Conservation (phyloP, 2,329 filamentous ascomycete genomes). For the Helotiales sp. region DNA sequence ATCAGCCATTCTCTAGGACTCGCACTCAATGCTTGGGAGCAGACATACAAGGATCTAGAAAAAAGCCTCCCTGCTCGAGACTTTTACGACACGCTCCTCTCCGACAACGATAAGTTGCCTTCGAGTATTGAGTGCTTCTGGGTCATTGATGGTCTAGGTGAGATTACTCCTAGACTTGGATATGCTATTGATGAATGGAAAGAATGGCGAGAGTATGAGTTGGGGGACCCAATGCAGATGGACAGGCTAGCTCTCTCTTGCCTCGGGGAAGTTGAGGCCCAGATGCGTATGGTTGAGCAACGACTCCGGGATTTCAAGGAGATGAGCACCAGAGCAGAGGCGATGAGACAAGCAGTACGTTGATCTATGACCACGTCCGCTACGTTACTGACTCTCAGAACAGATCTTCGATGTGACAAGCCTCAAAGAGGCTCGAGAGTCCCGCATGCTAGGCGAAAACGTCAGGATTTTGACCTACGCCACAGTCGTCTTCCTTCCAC, state of each 20-base stretch:
- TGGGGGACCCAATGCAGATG: not conserved
- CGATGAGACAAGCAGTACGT: not conserved
- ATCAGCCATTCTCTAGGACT: not conserved
- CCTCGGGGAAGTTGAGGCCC: not conserved
- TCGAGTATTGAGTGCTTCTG: not conserved
- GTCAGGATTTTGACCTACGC: constrained; percentile 10
- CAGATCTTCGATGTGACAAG: constrained; percentile 2
- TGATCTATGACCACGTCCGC: not conserved
- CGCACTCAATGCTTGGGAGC: not conserved
- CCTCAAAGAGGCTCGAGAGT: constrained; percentile 8
- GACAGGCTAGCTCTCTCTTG: not conserved
- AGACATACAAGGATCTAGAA: not conserved
- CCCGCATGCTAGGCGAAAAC: constrained; percentile 4
- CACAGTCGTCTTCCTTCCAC: constrained; percentile 7
- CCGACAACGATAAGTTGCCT: not conserved
- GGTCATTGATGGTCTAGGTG: not conserved
- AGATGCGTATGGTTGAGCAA: not conserved
- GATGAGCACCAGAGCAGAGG: not conserved
- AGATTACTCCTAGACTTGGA: not conserved
- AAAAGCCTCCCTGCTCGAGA: not conserved
- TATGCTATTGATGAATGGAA: not conserved
- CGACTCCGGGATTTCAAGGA: not conserved
- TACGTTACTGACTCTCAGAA: not conserved
- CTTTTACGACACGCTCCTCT: not conserved
- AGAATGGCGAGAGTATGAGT: not conserved